Conservation (phyloP, 371 early-diverging fungal species). For the Mitosporidium daphniae region DNA sequence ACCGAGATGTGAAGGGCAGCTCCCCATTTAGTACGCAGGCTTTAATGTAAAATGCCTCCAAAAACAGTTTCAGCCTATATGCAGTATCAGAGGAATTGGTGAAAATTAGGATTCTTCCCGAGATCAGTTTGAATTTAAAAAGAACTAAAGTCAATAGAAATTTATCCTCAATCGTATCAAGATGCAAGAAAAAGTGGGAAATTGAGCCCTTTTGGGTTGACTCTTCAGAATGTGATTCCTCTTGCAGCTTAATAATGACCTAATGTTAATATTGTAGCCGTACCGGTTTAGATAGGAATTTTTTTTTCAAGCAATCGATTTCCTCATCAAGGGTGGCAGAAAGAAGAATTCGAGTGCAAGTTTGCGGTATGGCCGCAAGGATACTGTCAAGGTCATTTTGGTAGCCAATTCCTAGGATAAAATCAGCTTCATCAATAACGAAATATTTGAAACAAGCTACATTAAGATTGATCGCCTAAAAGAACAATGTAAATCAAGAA, state of each 20-base stretch:
- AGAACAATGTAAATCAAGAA: too few relatives aligned
- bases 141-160: neutral
- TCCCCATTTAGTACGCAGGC: slow-evolving; percentile 62
- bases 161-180: too few relatives aligned
- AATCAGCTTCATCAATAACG: slow-evolving; percentile 73
- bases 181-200: too few relatives aligned
- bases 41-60: slow-evolving; percentile 67
- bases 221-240: too few relatives aligned
- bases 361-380: neutral
- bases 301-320: slow-evolving; percentile 7
- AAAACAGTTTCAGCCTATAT: slow-evolving; percentile 50
- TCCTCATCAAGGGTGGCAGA: slow-evolving; percentile 17
- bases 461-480: too few relatives aligned
- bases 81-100: slow-evolving; percentile 61
- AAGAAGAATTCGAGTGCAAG: neutral
- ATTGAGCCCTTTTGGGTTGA: too few relatives aligned
- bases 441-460: slow-evolving; percentile 21
- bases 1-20: slow-evolving; percentile 50
- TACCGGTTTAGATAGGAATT: too few relatives aligned
- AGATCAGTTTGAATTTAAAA: neutral
- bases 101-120: slow-evolving; percentile 19
- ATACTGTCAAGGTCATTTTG: slow-evolving; percentile 17
- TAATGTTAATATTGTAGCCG: too few relatives aligned
- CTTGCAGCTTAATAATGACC: too few relatives aligned
- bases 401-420: slow-evolving; percentile 59